Percentiles rank a stretch among this genome's conserved stretches.
Evolutionary conservation across 345 rosid genomes (phyloP).

Genomic region (Draba incana): DNA sequence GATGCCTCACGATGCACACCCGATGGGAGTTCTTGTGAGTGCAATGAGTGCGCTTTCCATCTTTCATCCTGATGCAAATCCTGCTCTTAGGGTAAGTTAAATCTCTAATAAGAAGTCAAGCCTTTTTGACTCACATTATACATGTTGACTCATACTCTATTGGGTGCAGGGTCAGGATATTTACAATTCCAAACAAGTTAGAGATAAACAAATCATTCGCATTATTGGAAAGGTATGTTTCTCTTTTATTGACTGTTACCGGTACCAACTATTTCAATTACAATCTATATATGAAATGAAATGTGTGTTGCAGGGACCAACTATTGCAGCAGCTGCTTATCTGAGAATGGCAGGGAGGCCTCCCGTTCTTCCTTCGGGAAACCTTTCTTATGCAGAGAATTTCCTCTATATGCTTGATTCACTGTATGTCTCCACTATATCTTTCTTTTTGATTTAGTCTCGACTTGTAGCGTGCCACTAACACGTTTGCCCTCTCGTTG

Average conservation of each 20-base stretch:
- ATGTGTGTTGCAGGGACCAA: conserved; percentile 65
- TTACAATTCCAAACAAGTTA: conserved; percentile 79
- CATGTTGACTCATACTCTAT: conserved; percentile 20
- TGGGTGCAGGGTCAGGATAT: conserved; percentile 50
- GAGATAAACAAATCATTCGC: conserved; percentile 95
- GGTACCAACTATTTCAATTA: background rate
- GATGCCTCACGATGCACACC: conserved; percentile 99
- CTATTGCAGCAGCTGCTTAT: conserved; percentile 97
- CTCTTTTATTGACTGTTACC: background rate
- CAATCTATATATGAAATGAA: background rate
- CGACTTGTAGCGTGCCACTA: background rate
- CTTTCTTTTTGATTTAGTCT: background rate
- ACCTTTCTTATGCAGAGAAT: conserved; percentile 90
- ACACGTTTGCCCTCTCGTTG: conserved; percentile 1
- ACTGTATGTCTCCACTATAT: conserved; percentile 50
- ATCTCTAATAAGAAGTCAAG: conserved; percentile 1
- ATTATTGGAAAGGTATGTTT: conserved; percentile 82
- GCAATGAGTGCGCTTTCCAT: conserved; percentile 98
- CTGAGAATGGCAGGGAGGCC: conserved; percentile 96
- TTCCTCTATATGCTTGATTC: conserved; percentile 97
- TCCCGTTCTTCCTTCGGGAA: conserved; percentile 89
- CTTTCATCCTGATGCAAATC: conserved; percentile 99
- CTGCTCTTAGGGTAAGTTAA: conserved; percentile 86
- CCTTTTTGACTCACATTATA: background rate
- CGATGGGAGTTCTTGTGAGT: conserved; percentile 97